Evolutionary conservation across 257 asterid species (phyloP).

Genomic region (Scutellaria galericulata): DNA sequence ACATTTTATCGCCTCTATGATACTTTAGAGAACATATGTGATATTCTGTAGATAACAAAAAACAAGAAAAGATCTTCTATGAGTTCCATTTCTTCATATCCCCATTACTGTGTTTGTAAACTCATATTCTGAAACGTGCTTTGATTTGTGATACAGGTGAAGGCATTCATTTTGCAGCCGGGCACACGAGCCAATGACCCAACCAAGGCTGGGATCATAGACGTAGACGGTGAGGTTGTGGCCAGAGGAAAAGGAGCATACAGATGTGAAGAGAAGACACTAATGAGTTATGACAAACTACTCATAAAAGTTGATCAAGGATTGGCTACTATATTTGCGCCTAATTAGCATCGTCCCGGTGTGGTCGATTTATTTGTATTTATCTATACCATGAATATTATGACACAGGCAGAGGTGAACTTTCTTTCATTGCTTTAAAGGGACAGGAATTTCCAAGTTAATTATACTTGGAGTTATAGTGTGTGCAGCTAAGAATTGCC

Average conservation of each 20-base stretch:
- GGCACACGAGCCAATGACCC: conserved; percentile 61
- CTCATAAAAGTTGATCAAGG: conserved; percentile 78
- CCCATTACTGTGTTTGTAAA: neutral
- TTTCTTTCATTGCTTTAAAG: neutral
- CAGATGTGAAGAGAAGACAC: conserved; percentile 62
- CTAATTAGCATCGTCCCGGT: conserved; percentile 40
- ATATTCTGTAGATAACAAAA: neutral
- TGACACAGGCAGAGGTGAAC: neutral
- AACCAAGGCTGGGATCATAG: conserved; percentile 52
- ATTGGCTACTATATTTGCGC: conserved; percentile 84
- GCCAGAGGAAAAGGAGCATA: conserved; percentile 84
- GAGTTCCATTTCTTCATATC: too few relatives aligned
- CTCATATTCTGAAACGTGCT: neutral
- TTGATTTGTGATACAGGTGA: conserved; percentile 58
- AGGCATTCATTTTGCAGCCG: conserved; percentile 80
- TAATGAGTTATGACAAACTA: conserved; percentile 76
- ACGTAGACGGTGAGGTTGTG: conserved; percentile 68
- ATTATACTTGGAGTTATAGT: neutral
- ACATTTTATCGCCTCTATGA: neutral
- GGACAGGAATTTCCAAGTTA: neutral
- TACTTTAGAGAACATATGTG: neutral
- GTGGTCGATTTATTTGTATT: neutral
- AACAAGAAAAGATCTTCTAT: too few relatives aligned
- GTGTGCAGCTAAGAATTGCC: conserved; percentile 1
- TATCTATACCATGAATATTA: neutral